These are phyloP conservation scores for Taiozyma sp. DNA, from an alignment of 1,139 yeast genomes.

Conservation along the genomic window DNA sequence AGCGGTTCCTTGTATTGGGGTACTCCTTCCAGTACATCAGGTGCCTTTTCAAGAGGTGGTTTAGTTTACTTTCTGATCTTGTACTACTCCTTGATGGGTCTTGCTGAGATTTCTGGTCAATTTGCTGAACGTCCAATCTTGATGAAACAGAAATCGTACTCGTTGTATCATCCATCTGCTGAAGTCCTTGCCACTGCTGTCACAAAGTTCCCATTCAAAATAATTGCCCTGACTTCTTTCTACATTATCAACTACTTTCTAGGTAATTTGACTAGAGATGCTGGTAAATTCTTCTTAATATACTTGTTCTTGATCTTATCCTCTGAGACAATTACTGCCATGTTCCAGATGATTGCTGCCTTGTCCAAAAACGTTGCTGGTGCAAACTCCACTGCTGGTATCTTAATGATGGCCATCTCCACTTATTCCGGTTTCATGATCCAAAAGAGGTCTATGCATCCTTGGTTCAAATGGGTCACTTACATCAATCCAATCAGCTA, in stretches of 20 bases:
- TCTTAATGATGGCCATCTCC: slow-evolving; percentile 40
- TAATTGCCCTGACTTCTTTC: slow-evolving; percentile 39
- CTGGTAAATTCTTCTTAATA: slow-evolving; percentile 50
- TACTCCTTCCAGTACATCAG: slow-evolving; percentile 29
- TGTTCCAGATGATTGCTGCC: slow-evolving; percentile 48
- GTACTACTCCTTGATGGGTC: slow-evolving; percentile 48
- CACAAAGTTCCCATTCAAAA: slow-evolving; percentile 43
- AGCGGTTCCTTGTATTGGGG: slow-evolving; percentile 42
- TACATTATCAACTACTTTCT: slow-evolving; percentile 45
- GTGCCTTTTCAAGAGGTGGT: slow-evolving; percentile 59
- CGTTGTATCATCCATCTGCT: slow-evolving; percentile 55
- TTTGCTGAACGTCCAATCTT: slow-evolving; percentile 48
- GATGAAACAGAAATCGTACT: slow-evolving; percentile 50
- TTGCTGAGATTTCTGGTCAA: slow-evolving; percentile 47
- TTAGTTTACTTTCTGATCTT: slow-evolving; percentile 46
- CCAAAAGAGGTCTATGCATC: slow-evolving; percentile 54
- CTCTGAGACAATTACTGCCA: slow-evolving; percentile 36
- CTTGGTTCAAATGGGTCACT: slow-evolving; percentile 62
- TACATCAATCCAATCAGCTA: slow-evolving; percentile 52
- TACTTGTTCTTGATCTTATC: slow-evolving; percentile 38
- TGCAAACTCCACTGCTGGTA: slow-evolving; percentile 49
- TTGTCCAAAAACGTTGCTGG: slow-evolving; percentile 39
- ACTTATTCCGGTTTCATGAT: slow-evolving; percentile 52
- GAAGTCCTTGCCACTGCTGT: slow-evolving; percentile 45
- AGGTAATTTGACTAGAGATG: slow-evolving; percentile 42